Conservation (phyloP, 768 basidiomycete species). For the Tylopilus rubrobrunneus region DNA sequence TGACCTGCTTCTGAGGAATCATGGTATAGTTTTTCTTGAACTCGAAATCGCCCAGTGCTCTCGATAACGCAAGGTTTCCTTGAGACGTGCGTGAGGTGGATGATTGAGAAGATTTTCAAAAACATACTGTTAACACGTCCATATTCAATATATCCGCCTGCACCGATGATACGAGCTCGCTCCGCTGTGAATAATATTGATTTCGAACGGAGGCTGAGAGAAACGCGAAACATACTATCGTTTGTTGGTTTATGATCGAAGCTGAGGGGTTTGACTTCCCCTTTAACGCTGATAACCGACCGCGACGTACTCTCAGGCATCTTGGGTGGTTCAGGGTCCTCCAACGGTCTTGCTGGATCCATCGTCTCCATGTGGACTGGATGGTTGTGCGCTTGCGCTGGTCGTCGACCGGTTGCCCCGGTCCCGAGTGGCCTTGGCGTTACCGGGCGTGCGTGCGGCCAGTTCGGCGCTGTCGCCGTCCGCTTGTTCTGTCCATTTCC, state of each 20-base stretch:
- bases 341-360: no score
- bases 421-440: no score
- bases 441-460: no score
- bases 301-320: constrained; percentile 45
- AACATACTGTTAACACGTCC: constrained; percentile 89
- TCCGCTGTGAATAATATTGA: constrained; percentile 51
- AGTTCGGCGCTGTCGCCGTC: no score
- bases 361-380: no score
- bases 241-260: constrained; percentile 95
- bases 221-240: constrained; percentile 50
- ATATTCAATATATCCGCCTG: constrained; percentile 95
- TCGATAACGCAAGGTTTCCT: constrained; percentile 95
- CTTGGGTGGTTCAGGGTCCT: no score
- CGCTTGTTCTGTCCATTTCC: no score
- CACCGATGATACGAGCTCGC: constrained; percentile 77
- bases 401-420: no score
- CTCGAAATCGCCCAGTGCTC: constrained; percentile 96
- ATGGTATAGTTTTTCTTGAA: constrained; percentile 92
- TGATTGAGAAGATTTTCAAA: background rate
- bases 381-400: no score
- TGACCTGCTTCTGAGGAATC: constrained; percentile 85
- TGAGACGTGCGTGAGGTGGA: constrained; percentile 1
- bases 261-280: constrained; percentile 84
- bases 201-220: background rate
- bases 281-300: constrained; percentile 80